Base-by-base conservation (phyloP, 129 eudicot species). In the Calendula officinalis region DNA sequence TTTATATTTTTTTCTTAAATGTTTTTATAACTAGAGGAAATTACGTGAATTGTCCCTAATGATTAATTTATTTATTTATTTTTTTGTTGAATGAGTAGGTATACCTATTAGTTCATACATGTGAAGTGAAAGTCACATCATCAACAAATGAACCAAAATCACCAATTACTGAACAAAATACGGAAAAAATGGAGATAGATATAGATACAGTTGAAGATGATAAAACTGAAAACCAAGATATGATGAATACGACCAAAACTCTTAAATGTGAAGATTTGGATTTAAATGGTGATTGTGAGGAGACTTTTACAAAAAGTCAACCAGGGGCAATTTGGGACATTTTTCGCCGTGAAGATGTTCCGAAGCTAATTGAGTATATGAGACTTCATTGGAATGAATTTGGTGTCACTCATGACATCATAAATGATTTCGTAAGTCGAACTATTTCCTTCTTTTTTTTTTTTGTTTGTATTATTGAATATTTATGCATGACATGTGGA, bases 321-420 rank as follows among this genome's bases (percentile, higher is more conserved):
- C 84, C 90, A 46, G 99, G 99, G 60, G 97, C 88, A 67, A 58
- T 72, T 83, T 69, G 99, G 99, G 95, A 94, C 68, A 81, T 94
- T 61, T 94, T 86, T 51, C 85, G 88, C 17, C 89, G 88, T 52
- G 77, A 82, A 60, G 99, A 94, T 74, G 82, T 80, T 64, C 90
- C 95, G 32, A 89, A 88, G 69, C 75, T 94, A 68, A 59, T 66
- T 7, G 90, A 94, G 76, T 94, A 85, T 65, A 49, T 80, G 47
- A 75, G 64, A 71, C 56, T 70, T 62, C 91, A 88, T 65, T 58
- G 78, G 71, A 52, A 83, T 59, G 95, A 94, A 52, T 68, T 86
- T 63, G 84, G 79, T 64, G 60, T 67, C 51, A 47, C 81, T 64
- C 89, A 73, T 44, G 50, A 54, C 67, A 53, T 69, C 40, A 50